Base-by-base conservation (phyloP, 441 rosid genomes). In the Mallotus repandus region DNA sequence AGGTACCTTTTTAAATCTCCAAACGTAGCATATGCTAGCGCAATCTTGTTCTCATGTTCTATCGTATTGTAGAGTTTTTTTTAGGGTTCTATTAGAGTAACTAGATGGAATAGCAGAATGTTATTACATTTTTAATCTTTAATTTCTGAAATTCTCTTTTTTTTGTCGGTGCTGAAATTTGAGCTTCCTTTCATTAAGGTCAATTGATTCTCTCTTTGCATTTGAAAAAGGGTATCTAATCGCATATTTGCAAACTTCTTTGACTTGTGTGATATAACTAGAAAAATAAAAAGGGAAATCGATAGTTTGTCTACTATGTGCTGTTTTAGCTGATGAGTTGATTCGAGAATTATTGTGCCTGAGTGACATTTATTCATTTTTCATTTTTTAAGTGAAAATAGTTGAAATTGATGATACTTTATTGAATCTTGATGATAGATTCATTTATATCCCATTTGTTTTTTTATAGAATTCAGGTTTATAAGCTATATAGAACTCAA, bases 1-100 rank as follows among this genome's bases (percentile, higher is more conserved):
- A 77, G 80, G 46, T 73, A 3, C 35, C 53, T 62, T 48, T 54
- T 54, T 66, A 14, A 8, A 4, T 59, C 63, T 59, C 2, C 15
- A 25, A 29, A 29, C 15, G 1, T 11, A 2, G 7, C 14, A 6
- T 3, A 35, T 38, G 7, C 41, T 38, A 10, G 18, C 18, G 7
- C 8, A 11, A 2, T 4, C 61, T 58, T 16, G 4, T 14, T 59
- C 38, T 59, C 5, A 10, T 59, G 5, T 21, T 7, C 60, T 14
- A n/a, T 29, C 43, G 63, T 59, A 21, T 57, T 57, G 7, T 7
- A 21, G 61, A 7, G 32, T 59, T 32, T 38, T 6, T 38, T 38
- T 38, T 59, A 59, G 63, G 63, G 63, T 59, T 59, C 3, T 59
- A 29, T 29, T 4, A 14, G 6, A 38, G 5, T 13, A 11, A 25